Base-by-base conservation (phyloP, 768 basidiomycete genomes). In the Plicaturopsis crispa region DNA sequence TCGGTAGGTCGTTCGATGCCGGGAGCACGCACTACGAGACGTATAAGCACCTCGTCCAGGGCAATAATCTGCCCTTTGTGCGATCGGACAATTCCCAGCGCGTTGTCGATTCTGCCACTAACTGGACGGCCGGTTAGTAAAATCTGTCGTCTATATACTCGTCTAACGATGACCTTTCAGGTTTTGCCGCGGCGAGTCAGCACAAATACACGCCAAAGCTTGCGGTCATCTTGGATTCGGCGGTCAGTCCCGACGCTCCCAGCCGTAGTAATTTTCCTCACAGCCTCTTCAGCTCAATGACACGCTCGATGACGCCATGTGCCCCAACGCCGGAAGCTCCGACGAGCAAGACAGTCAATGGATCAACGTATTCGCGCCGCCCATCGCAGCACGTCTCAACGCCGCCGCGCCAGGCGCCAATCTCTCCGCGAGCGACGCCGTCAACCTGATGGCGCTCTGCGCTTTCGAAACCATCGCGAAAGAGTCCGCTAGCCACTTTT, bases 391-490 rank as follows among this genome's bases (percentile, higher is more conserved):
- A 1, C 73, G 78, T 17, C 61, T 92, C 24, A 83, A 84, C 49
- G 19, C 50, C 12, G 70, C 67, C 22, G 73, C 84, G 1, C 76
- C 77, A 2, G 82, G 79, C 19, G 79, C 80, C 2, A 63, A 73
- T 19, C 59, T 94, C 18, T 65, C 61, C 1, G 48, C 69, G 10
- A 39, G 45, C 4, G 84, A 93, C 46, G 60, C 78, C 2, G 61
- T 66, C 35, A 67, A 62, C 40, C 63, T 92, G 23, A 75, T 88
- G 55, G 70, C 77, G 2, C 62, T 92, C 31, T 93, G 91, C 52
- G 70, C 86, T 0, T 89, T 92, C 50, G 84, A 90, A 48, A 83
- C 74, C n/a, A 66, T 75, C 39, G 73, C 65, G n/a, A 64, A 56
- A 34, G 66, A 65, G 35, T 48, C 45, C 19, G 47, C 60, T 38